Evolutionary conservation across 2,329 filamentous ascomycete species (phyloP).

Genomic region (Microsporum audouinii): DNA sequence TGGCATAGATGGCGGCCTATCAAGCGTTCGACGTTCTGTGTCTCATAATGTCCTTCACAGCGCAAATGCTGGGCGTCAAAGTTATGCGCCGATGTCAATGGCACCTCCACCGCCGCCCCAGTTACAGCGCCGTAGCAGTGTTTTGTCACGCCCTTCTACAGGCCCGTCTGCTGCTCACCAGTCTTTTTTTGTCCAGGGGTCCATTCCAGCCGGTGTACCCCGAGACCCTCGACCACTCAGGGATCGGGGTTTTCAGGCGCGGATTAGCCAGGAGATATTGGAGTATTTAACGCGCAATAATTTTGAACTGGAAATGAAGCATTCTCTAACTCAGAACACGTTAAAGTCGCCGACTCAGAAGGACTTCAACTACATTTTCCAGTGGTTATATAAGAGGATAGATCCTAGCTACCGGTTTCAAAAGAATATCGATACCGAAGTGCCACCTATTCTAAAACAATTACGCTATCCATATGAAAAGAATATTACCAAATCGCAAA

Average conservation of each 20-base stretch:
- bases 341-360: constrained; percentile 94
- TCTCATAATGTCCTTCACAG: constrained; percentile 54
- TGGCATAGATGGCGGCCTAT: constrained; percentile 65
- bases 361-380: constrained; percentile 95
- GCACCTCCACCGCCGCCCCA: constrained; percentile 41
- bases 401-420: constrained; percentile 88
- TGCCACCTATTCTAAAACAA: constrained; percentile 83
- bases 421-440: constrained; percentile 90
- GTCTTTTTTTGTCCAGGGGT: constrained; percentile 87
- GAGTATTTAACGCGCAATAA: constrained; percentile 90
- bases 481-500: constrained; percentile 91
- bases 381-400: constrained; percentile 93
- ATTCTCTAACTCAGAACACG: constrained; percentile 78
- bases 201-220: constrained; percentile 68
- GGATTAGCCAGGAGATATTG: constrained; percentile 76
- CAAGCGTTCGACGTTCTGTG: constrained; percentile 70
- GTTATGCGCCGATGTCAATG: constrained; percentile 52
- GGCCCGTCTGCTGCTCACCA: constrained; percentile 62
- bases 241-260: constrained; percentile 65
- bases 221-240: constrained; percentile 77
- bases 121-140: constrained; percentile 63
- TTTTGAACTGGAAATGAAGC: constrained; percentile 96
- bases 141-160: constrained; percentile 62
- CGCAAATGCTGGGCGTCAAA: constrained; percentile 54
- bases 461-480: constrained; percentile 90